These are phyloP conservation scores for Monosporascus ibericus DNA, from an alignment of 2,329 filamentous ascomycete genomes.

Conservation along the genomic window DNA sequence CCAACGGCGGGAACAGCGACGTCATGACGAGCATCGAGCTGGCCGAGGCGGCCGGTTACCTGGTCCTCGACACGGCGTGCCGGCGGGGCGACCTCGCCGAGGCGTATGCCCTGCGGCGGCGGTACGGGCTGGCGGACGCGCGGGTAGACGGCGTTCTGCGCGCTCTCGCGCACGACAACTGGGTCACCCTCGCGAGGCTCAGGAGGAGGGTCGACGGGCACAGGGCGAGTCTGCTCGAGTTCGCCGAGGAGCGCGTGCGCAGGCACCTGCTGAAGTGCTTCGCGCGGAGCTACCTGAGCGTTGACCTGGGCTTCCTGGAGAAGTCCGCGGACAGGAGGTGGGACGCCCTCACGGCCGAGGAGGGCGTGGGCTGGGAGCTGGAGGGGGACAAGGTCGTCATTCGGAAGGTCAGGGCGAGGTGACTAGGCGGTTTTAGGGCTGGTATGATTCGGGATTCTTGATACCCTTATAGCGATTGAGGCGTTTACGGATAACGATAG, in stretches of 20 bases:
- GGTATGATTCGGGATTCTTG: too few relatives aligned
- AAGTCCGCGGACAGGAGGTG: constrained; percentile 63
- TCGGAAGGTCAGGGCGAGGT: constrained; percentile 45
- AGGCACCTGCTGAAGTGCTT: constrained; percentile 80
- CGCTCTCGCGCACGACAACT: constrained; percentile 76
- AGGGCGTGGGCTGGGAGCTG: constrained; percentile 80
- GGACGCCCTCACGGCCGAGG: constrained; percentile 59
- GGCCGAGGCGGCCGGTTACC: constrained; percentile 72
- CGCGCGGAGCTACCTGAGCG: constrained; percentile 71
- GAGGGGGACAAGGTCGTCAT: constrained; percentile 72
- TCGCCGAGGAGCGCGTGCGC: constrained; percentile 68
- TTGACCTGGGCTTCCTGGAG: constrained; percentile 65
- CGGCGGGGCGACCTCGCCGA: constrained; percentile 68
- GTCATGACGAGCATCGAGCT: constrained; percentile 65
- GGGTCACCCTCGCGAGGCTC: constrained; percentile 68
- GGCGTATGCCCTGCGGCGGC: constrained; percentile 61
- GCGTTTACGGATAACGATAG: too few relatives aligned
- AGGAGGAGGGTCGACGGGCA: constrained; percentile 73
- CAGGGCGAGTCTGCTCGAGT: constrained; percentile 72
- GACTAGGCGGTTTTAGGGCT: too few relatives aligned
- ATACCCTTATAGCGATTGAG: too few relatives aligned
- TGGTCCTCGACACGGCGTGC: constrained; percentile 84
- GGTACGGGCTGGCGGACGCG: constrained; percentile 57
- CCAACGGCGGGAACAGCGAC: constrained; percentile 30
- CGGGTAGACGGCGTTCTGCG: constrained; percentile 63